A percentile compares a stretch with the other conserved stretches of the same genome.
These are phyloP conservation scores for Chiua virens DNA, from an alignment of 768 basidiomycete genomes.

Conservation along the genomic window DNA sequence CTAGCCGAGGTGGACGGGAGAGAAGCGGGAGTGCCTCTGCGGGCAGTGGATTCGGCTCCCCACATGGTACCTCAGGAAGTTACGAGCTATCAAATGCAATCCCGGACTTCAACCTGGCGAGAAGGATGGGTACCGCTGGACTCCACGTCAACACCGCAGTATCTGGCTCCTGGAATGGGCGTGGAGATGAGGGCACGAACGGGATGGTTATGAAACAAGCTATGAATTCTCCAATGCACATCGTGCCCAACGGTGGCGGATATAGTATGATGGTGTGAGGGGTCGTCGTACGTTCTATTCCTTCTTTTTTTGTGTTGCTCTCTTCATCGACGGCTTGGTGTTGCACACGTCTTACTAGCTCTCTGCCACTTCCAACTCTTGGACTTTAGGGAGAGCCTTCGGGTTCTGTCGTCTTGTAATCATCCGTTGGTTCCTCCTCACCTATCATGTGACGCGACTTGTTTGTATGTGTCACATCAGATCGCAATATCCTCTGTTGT, in stretches of 20 bases:
- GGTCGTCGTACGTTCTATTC: conserved; percentile 4
- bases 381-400: conserved; percentile 15
- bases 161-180: conserved; percentile 25
- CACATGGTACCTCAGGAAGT: conserved; percentile 29
- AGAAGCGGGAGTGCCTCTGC: conserved; percentile 40
- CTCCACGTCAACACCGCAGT: conserved; percentile 27
- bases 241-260: conserved; percentile 37
- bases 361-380: conserved; percentile 9
- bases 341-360: conserved; percentile 10
- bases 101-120: conserved; percentile 24
- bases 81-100: conserved; percentile 37
- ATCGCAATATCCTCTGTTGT: conserved; percentile 2
- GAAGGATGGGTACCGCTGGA: conserved; percentile 24
- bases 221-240: conserved; percentile 37
- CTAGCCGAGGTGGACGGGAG: conserved; percentile 32
- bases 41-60: conserved; percentile 33
- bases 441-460: conserved; percentile 10
- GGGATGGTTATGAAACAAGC: conserved; percentile 36
- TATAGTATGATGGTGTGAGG: conserved; percentile 41
- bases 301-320: not conserved
- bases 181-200: conserved; percentile 32
- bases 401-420: conserved; percentile 8
- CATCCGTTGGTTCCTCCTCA: conserved; percentile 12
- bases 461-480: conserved; percentile 16
- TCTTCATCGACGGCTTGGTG: conserved; percentile 4